These are phyloP conservation scores for Parathielavia hyrcaniae DNA, from an alignment of 495 filamentous ascomycete species.

Conservation along the genomic window DNA sequence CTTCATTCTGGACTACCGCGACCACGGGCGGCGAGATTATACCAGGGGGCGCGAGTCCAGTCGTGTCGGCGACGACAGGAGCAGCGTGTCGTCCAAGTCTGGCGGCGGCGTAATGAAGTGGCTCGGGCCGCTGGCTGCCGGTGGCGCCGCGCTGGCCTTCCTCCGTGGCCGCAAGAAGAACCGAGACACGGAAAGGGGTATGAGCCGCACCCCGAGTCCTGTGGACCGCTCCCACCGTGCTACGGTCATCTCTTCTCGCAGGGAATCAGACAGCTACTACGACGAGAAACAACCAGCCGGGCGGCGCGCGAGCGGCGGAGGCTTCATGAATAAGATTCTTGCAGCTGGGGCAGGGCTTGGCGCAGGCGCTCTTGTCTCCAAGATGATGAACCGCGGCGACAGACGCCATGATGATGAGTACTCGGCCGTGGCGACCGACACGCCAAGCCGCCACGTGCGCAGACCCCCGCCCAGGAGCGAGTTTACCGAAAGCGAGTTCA, in stretches of 20 bases:
- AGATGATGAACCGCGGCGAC: constrained; percentile 54
- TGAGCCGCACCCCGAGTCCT: constrained; percentile 31
- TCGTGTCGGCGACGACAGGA: constrained; percentile 5
- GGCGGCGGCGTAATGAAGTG: constrained; percentile 45
- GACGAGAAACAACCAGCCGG: constrained; percentile 56
- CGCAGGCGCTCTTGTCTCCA: constrained; percentile 58
- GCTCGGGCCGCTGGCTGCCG: constrained; percentile 50
- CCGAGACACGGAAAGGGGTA: constrained; percentile 32
- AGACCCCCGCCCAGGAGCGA: constrained; percentile 29
- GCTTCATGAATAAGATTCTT: constrained; percentile 59
- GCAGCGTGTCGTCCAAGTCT: constrained; percentile 30
- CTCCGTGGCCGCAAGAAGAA: constrained; percentile 42
- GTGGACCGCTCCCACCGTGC: constrained; percentile 30
- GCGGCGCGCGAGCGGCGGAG: constrained; percentile 29
- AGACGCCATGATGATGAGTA: constrained; percentile 56
- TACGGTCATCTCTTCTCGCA: constrained; percentile 46
- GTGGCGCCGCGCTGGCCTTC: constrained; percentile 55
- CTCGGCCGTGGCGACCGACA: constrained; percentile 49
- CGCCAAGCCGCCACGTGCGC: constrained; percentile 42
- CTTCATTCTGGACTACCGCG: constrained; percentile 65
- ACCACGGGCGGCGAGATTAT: constrained; percentile 42
- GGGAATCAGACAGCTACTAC: constrained; percentile 47
- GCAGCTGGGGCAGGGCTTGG: constrained; percentile 62
- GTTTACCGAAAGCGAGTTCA: constrained; percentile 43
- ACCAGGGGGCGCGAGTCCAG: constrained; percentile 37